phyloP scores from a whole-genome alignment of 2,329 filamentous ascomycete genomes.

The Escovopsis sp. region DNA sequence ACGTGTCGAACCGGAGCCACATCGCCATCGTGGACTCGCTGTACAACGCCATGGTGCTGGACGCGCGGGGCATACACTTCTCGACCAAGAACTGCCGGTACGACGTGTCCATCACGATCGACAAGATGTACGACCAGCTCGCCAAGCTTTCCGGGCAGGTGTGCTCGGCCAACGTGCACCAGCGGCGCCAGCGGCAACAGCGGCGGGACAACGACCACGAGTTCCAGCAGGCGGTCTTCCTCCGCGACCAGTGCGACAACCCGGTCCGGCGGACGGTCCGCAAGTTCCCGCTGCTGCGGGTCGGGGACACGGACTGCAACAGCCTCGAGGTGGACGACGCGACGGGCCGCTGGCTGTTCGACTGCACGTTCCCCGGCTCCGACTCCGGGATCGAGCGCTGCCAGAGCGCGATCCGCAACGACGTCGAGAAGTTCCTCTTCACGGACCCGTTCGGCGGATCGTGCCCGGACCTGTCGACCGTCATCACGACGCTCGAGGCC shows the following conservation, averaged over 20 bases:
- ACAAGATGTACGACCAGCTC: conserved; percentile 19
- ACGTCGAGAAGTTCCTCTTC: conserved; percentile 18
- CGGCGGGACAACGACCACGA: conserved; percentile 13
- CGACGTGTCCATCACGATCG: conserved; percentile 17
- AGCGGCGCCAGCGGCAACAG: neutral
- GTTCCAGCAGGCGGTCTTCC: conserved; percentile 18
- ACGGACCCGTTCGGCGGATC: conserved; percentile 20
- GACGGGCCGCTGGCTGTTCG: conserved; percentile 19
- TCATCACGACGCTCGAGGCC: conserved; percentile 17
- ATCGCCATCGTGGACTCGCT: conserved; percentile 17
- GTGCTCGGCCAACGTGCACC: conserved; percentile 12
- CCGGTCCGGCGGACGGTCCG: conserved; percentile 12
- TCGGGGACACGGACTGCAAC: conserved; percentile 18
- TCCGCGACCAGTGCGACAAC: conserved; percentile 21
- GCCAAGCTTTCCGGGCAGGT: conserved; percentile 14
- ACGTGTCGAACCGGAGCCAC: conserved; percentile 18
- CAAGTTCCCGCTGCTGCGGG: conserved; percentile 15
- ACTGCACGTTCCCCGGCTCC: conserved; percentile 20
- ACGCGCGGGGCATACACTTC: conserved; percentile 19
- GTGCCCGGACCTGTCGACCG: conserved; percentile 19
- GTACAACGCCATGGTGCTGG: conserved; percentile 18
- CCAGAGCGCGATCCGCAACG: conserved; percentile 16
- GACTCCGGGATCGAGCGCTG: conserved; percentile 15
- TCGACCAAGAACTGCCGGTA: conserved; percentile 18
- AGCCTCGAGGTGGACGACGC: conserved; percentile 13